Conservation (phyloP, 108 stramenopile species). For the Nitzschia putrida region DNA sequence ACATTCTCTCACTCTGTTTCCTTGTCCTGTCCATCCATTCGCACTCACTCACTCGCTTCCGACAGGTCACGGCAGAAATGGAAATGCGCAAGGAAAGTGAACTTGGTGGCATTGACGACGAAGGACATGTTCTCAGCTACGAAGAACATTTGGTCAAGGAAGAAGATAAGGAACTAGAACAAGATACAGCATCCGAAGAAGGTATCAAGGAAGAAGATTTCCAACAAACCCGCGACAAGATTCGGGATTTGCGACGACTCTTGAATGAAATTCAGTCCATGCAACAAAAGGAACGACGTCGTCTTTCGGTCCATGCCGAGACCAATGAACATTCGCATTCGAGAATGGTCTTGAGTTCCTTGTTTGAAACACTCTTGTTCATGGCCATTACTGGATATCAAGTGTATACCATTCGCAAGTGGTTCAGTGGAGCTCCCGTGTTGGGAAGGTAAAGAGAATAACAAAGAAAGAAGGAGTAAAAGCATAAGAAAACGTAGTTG, state of each 20-base stretch:
- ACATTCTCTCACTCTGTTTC: not conserved
- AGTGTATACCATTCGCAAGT: slow-evolving; percentile 81
- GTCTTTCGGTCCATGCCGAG: slow-evolving; percentile 65
- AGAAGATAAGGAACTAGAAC: slow-evolving; percentile 67
- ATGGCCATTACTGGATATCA: slow-evolving; percentile 80
- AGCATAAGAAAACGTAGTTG: no score
- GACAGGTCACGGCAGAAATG: slow-evolving; percentile 71
- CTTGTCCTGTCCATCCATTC: not conserved
- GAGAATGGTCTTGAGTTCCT: slow-evolving; percentile 75
- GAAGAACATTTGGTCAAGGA: slow-evolving; percentile 51
- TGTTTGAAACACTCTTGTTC: slow-evolving; percentile 75
- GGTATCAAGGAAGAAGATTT: slow-evolving; percentile 82
- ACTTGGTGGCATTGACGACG: slow-evolving; percentile 57
- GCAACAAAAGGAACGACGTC: slow-evolving; percentile 75
- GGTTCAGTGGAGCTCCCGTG: slow-evolving; percentile 76
- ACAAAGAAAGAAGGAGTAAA: no score
- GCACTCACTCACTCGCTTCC: no score
- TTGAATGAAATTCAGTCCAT: slow-evolving; percentile 71
- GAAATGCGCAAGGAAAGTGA: slow-evolving; percentile 75
- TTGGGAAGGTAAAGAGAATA: slow-evolving; percentile 59
- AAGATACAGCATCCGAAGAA: slow-evolving; percentile 57
- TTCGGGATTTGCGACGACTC: slow-evolving; percentile 64
- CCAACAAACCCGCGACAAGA: slow-evolving; percentile 49
- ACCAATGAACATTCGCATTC: slow-evolving; percentile 84
- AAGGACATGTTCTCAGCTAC: slow-evolving; percentile 67